Percentiles rank a stretch among this genome's conserved stretches.
Evolutionary conservation across 192 early-diverging fungal species (phyloP).

Genomic region (Coemansia pectinata): DNA sequence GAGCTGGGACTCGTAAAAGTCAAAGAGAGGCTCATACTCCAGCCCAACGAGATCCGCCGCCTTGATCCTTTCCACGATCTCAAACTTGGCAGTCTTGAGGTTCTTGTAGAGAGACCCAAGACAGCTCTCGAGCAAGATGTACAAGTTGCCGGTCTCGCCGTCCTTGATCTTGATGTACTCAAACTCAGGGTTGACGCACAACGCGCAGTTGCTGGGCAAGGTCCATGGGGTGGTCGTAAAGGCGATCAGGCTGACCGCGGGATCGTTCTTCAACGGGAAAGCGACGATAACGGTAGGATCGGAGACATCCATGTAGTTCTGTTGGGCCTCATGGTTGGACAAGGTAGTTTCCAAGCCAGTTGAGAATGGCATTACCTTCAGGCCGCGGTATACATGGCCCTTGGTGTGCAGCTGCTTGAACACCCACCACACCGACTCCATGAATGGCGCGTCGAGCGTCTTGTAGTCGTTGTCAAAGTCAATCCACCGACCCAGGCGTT

Average conservation of each 20-base stretch:
- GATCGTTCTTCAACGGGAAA: constrained; percentile 87
- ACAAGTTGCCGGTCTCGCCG: constrained; percentile 76
- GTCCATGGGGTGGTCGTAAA: constrained; percentile 99
- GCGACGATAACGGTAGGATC: constrained; percentile 93
- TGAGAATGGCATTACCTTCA: constrained; percentile 96
- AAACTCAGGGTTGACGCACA: constrained; percentile 90
- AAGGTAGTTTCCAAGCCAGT: constrained; percentile 89
- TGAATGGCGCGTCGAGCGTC: constrained; percentile 92
- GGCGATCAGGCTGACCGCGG: constrained; percentile 77
- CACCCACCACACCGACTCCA: constrained; percentile 99
- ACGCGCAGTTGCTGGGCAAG: constrained; percentile 90
- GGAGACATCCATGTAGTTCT: constrained; percentile 97
- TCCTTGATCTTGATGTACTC: constrained; percentile 97
- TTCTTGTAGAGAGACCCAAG: constrained; percentile 92
- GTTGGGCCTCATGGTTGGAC: constrained; percentile 95
- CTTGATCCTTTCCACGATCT: constrained; percentile 73
- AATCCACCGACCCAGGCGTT: constrained; percentile 98
- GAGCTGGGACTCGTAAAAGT: constrained; percentile 74
- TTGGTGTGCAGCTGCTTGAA: constrained; percentile 96
- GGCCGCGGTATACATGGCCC: constrained; percentile 92
- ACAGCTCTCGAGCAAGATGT: constrained; percentile 84
- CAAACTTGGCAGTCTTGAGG: constrained; percentile 91
- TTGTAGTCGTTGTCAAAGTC: constrained; percentile 99
- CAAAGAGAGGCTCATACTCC: constrained; percentile 90
- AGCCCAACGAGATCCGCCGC: constrained; percentile 80